Conservation (phyloP, 192 early-diverging fungal species). For the Paraglomus occultum region DNA sequence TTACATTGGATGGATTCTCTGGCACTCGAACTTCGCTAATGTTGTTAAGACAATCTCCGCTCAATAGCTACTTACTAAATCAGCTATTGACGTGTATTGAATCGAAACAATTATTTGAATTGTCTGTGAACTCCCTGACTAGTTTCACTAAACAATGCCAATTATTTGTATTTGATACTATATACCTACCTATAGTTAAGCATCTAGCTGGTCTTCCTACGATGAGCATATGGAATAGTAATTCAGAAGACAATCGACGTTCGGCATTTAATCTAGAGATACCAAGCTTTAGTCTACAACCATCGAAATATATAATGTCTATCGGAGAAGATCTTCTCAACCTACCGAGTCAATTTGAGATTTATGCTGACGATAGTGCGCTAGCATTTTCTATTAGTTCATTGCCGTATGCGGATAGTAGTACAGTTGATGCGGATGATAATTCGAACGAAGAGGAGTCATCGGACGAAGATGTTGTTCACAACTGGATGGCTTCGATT, state of each 20-base stretch:
- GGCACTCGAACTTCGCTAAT: conserved; percentile 40
- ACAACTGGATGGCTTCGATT: conserved; percentile 69
- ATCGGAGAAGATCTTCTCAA: conserved; percentile 66
- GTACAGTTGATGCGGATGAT: conserved; percentile 32
- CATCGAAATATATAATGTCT: conserved; percentile 64
- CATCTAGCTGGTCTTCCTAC: conserved; percentile 44
- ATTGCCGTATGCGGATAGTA: conserved; percentile 40
- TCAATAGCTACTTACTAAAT: conserved; percentile 52
- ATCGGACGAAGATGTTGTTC: conserved; percentile 47
- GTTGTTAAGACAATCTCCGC: conserved; percentile 47
- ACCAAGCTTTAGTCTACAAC: conserved; percentile 65
- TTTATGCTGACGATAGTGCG: conserved; percentile 53
- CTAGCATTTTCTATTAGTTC: conserved; percentile 46
- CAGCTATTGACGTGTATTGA: conserved; percentile 37
- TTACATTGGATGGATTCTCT: conserved; percentile 19
- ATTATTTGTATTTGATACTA: conserved; percentile 55
- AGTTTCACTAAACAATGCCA: conserved; percentile 47
- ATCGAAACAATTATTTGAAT: conserved; percentile 17
- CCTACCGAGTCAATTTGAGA: conserved; percentile 68
- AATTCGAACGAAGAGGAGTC: conserved; percentile 38
- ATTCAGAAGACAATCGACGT: conserved; percentile 24
- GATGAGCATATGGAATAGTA: conserved; percentile 43
- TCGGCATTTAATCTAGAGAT: conserved; percentile 36
- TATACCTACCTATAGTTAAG: conserved; percentile 49
- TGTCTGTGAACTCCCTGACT: conserved; percentile 10